phyloP scores from a whole-genome alignment of 768 basidiomycete species.

The Tulasnella calospora region DNA sequence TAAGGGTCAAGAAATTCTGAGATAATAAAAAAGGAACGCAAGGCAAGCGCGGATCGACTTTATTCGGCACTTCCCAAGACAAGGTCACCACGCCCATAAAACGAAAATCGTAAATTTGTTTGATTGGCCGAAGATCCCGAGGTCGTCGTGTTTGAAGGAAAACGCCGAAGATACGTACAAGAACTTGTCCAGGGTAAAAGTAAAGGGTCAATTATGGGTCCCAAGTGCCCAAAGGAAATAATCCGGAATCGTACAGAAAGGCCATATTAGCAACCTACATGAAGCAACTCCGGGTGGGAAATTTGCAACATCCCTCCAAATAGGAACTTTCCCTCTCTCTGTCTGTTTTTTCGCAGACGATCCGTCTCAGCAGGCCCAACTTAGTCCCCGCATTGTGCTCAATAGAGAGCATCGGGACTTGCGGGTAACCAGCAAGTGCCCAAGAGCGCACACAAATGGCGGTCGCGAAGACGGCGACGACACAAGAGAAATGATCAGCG shows the following conservation, averaged over 20 bases:
- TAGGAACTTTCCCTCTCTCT: not conserved
- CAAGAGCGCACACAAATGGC: not conserved
- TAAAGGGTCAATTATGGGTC: too few species aligned
- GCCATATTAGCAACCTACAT: not conserved
- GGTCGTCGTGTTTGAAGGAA: not conserved
- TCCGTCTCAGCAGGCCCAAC: not conserved
- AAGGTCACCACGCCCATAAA: not conserved
- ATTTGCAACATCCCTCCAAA: not conserved
- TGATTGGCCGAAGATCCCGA: not conserved
- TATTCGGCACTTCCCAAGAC: not conserved
- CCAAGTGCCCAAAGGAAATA: not conserved
- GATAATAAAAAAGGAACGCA: too few species aligned
- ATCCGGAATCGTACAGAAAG: not conserved
- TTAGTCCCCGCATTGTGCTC: conserved; percentile 5
- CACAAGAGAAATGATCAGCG: not conserved
- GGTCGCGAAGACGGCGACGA: not conserved
- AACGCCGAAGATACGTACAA: not conserved
- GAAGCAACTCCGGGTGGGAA: not conserved
- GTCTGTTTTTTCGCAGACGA: too few species aligned
- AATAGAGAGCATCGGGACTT: not conserved
- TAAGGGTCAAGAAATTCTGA: too few species aligned
- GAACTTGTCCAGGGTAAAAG: not conserved
- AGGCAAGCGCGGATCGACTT: too few species aligned
- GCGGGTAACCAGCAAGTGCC: not conserved
- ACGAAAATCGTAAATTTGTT: not conserved